A percentile compares a stretch with the other conserved stretches of the same genome.
Evolutionary conservation across 306 rosid genomes (phyloP).

Genomic region (Arachis hypogaea): DNA sequence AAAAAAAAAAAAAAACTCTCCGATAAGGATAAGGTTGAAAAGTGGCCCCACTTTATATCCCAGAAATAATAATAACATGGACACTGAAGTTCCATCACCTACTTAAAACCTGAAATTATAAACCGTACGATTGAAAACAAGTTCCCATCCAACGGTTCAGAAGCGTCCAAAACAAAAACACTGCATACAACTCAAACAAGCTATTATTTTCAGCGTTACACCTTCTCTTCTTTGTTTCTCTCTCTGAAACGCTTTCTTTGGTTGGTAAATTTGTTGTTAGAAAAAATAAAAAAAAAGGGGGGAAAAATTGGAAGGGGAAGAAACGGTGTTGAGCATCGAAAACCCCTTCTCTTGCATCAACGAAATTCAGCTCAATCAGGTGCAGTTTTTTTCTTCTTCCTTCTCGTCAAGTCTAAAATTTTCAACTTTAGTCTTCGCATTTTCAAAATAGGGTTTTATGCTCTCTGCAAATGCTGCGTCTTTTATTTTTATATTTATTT

Average conservation of each 20-base stretch:
- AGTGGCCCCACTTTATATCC: background rate
- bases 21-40: background rate
- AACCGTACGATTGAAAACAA: background rate
- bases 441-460: constrained; percentile 30
- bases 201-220: constrained; percentile 30
- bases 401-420: constrained; percentile 1
- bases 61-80: background rate
- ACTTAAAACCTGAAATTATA: background rate
- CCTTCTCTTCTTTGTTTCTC: background rate
- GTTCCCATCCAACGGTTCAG: background rate
- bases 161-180: background rate
- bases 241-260: constrained; percentile 1
- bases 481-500: no score
- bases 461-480: constrained; percentile 7
- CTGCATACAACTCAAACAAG: constrained; percentile 23
- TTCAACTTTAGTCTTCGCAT: background rate
- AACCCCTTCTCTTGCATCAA: constrained; percentile 6
- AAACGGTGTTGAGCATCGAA: constrained; percentile 36
- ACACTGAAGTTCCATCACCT: background rate
- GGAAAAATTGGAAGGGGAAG: constrained; percentile 2
- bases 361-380: constrained; percentile 36
- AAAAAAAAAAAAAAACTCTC: no score
- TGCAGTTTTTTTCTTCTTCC: constrained; percentile 8
- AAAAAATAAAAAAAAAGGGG: constrained; percentile 15
- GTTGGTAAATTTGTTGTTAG: background rate